These are phyloP conservation scores for Wallacemonas collosoma DNA, from an alignment of 208 protist species.

Conservation along the genomic window DNA sequence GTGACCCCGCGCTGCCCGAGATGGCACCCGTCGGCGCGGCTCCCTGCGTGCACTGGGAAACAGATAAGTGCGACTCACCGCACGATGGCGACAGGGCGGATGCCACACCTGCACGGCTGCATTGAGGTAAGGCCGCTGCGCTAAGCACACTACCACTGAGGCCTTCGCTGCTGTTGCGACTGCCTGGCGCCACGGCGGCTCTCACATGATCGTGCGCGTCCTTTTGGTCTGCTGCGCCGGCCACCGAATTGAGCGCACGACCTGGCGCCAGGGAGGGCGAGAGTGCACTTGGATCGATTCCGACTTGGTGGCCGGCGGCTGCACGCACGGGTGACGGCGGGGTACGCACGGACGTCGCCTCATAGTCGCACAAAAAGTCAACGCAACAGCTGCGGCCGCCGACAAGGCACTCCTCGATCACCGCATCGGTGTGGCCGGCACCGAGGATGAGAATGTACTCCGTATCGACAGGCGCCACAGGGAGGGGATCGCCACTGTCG, in stretches of 20 bases:
- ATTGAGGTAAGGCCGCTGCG: neutral
- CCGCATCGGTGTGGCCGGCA: constrained; percentile 67
- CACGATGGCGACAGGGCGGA: neutral
- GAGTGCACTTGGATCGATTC: neutral
- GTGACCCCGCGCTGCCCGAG: neutral
- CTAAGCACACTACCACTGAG: constrained; percentile 6
- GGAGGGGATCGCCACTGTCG: constrained; percentile 6
- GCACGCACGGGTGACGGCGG: constrained; percentile 3
- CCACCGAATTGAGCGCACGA: neutral
- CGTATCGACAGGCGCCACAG: constrained; percentile 42
- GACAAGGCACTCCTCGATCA: constrained; percentile 77
- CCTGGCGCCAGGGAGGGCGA: neutral
- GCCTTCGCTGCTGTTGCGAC: constrained; percentile 9
- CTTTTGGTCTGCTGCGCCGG: neutral
- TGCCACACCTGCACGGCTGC: too few species aligned
- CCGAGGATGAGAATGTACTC: constrained; percentile 60
- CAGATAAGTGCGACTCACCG: constrained; percentile 3
- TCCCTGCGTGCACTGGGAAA: constrained; percentile 11
- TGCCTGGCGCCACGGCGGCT: neutral
- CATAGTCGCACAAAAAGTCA: constrained; percentile 80
- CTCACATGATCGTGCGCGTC: neutral
- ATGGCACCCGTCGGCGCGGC: neutral
- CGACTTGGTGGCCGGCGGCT: too few species aligned
- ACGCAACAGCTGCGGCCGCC: constrained; percentile 64
- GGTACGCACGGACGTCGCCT: constrained; percentile 12